Conservation (phyloP, 371 early-diverging fungal genomes). For the Syncephalastrum contaminatum region DNA sequence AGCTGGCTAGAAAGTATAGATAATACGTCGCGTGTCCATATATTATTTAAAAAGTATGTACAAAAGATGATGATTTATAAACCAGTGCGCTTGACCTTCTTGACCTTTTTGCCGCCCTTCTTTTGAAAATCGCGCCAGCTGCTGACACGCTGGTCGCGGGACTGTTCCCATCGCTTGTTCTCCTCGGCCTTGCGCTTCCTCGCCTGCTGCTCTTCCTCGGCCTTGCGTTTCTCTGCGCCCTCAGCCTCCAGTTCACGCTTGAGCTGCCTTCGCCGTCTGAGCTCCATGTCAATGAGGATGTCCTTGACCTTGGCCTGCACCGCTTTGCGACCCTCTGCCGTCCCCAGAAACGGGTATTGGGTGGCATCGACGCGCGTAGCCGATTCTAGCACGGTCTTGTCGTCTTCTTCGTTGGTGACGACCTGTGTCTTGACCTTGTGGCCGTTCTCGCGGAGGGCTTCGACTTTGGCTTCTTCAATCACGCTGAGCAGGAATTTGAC, state of each 20-base stretch:
- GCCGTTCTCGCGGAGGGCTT: constrained; percentile 52
- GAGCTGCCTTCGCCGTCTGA: constrained; percentile 59
- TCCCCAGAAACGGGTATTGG: constrained; percentile 40
- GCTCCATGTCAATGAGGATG: constrained; percentile 63
- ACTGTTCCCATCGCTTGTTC: constrained; percentile 73
- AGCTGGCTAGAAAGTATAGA: too few relatives aligned
- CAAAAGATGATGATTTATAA: constrained; percentile 13
- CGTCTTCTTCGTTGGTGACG: constrained; percentile 12
- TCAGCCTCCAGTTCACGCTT: constrained; percentile 75
- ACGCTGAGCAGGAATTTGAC: constrained; percentile 59
- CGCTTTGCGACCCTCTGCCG: constrained; percentile 32
- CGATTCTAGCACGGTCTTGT: constrained; percentile 28
- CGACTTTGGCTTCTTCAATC: constrained; percentile 68
- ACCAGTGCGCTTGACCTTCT: constrained; percentile 40
- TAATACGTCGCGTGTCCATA: background rate
- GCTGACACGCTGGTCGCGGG: constrained; percentile 60
- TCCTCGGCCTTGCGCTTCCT: constrained; percentile 66
- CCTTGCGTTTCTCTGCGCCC: constrained; percentile 64
- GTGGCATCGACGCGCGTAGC: constrained; percentile 28
- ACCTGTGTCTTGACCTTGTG: constrained; percentile 40
- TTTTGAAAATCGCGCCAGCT: constrained; percentile 71
- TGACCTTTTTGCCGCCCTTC: constrained; percentile 65
- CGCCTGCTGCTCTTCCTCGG: constrained; percentile 48
- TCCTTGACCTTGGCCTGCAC: constrained; percentile 59
- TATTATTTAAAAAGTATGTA: constrained; percentile 1